Evolutionary conservation across 1,284 basidiomycete genomes (phyloP), one percentile per base, ranked within the genome.

Genomic region (Heterobasidion irregulare): DNA sequence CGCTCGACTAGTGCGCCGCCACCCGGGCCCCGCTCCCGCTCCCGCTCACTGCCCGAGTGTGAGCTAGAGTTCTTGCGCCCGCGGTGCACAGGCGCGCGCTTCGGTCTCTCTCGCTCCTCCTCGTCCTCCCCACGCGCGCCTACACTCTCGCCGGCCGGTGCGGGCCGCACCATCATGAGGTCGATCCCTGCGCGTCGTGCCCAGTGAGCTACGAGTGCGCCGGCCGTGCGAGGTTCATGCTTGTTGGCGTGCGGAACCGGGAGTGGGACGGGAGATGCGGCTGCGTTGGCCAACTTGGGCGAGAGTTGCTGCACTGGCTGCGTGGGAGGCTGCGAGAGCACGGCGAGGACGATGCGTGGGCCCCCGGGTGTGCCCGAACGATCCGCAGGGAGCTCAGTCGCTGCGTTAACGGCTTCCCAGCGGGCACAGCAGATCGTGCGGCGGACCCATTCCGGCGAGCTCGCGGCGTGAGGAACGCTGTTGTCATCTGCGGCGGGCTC

Each of bases 371-470:
- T 26, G 26, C 2, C 1, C 26, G 26, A 5, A 26, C 26, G 26
- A 26, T 26, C 3, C 26, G 26, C 26, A 26, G 26, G 26, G 53
- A 57, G 55, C n/a, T 62, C 57, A 36, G 58, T 50, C 36, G 61
- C 53, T 53, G 63, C 57, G 56, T 72, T 73, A 36, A 83, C 75
- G 48, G 77, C 67, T 65, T 89, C 86, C 84, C 84, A 91, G 34
- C 77, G 78, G 2, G 84, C 86, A 64, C 88, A 90, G 64, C 84
- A 91, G 58, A 91, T 83, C 26, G 85, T 88, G 56, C 87, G 77
- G 59, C 89, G 82, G 45, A 91, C 77, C 88, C 88, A 91, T 65
- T 91, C 88, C 8, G 89, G 89, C 10, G 84, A 82, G 0, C 54
- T 50, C 13, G 50, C 43, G 12, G 69, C 67, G 38, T 66, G 62